A percentile compares a stretch with the other conserved stretches of the same genome.
Evolutionary conservation across 2,329 filamentous ascomycete genomes (phyloP).

Genomic region (Periconia sp.): DNA sequence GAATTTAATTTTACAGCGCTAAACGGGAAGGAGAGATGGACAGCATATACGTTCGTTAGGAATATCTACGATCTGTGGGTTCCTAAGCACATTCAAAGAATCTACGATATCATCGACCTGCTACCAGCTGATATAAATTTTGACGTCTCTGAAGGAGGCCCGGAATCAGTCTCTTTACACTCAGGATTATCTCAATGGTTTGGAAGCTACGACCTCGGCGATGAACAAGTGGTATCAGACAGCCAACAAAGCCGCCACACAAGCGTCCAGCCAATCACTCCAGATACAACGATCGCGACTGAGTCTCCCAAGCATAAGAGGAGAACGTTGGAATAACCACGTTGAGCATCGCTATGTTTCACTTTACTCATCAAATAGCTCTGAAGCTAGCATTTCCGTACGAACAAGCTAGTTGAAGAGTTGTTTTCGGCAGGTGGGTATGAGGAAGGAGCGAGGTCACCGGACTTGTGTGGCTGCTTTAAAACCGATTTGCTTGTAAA

Average conservation of each 20-base stretch:
- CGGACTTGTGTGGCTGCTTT: no score
- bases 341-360: no score
- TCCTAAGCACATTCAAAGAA: slow-evolving; percentile 9
- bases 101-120: slow-evolving; percentile 13
- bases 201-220: background rate
- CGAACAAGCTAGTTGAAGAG: no score
- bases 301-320: background rate
- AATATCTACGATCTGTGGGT: slow-evolving; percentile 16
- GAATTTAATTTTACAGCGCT: slow-evolving; percentile 7
- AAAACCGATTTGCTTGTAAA: no score
- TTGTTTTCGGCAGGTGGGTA: no score
- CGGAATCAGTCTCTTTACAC: background rate
- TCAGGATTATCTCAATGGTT: slow-evolving; percentile 1
- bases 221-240: background rate
- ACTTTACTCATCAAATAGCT: no score
- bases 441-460: no score
- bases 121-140: slow-evolving; percentile 7
- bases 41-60: slow-evolving; percentile 11
- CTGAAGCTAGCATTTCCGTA: no score
- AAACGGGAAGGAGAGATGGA: slow-evolving; percentile 9
- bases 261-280: slow-evolving; percentile 2
- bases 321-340: background rate
- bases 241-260: background rate
- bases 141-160: slow-evolving; percentile 3
- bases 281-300: background rate